A percentile compares a stretch with the other conserved stretches of the same genome.
phyloP scores from a whole-genome alignment of 148 eudicot species.

The Nepenthes mirabilis region DNA sequence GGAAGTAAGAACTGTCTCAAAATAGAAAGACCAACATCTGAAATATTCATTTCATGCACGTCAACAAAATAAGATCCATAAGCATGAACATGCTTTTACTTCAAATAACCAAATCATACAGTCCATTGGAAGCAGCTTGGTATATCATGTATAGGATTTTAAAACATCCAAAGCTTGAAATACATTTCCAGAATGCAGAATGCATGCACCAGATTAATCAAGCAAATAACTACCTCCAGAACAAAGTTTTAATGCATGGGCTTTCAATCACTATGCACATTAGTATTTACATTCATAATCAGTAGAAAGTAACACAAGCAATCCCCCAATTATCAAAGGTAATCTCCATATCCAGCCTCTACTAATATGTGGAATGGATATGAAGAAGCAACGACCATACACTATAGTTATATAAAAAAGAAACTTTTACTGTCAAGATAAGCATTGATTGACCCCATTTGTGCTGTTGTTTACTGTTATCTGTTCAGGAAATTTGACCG shows the following conservation, averaged over 20 bases:
- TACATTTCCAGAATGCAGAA: not conserved
- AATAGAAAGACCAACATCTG: conserved; percentile 95
- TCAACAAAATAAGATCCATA: not conserved
- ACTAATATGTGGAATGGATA: not conserved
- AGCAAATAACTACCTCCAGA: no score
- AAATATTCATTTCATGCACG: conserved; percentile 10
- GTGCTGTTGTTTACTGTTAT: no score
- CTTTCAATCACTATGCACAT: not conserved
- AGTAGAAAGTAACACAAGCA: not conserved
- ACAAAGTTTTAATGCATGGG: not conserved
- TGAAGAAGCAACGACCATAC: no score
- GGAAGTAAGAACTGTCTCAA: conserved; percentile 70
- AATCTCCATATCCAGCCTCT: not conserved
- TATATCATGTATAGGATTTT: no score
- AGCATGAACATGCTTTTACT: not conserved
- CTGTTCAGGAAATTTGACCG: no score
- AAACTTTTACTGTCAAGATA: no score
- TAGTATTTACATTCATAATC: not conserved
- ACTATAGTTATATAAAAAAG: no score
- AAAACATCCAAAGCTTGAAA: no score
- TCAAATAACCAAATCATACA: no score
- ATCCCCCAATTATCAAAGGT: not conserved
- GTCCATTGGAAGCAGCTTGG: no score
- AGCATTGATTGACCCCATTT: no score
- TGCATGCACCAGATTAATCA: not conserved